Conservation (phyloP, 1,284 basidiomycete species). For the Fomitiporia mediterranea region DNA sequence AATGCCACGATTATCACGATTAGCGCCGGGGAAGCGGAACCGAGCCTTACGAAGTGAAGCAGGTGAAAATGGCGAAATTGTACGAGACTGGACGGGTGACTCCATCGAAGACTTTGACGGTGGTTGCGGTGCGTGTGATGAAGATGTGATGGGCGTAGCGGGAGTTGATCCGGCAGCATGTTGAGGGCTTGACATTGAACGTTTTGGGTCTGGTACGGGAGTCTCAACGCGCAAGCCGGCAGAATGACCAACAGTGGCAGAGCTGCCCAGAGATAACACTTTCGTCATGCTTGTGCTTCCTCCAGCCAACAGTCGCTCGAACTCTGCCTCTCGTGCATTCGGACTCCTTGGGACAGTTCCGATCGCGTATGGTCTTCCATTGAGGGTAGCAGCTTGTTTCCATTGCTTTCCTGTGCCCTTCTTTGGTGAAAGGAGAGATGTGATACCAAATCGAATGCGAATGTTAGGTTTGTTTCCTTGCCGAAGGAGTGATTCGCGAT, state of each 20-base stretch:
- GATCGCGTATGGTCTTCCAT: constrained; percentile 68
- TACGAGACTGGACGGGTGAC: not conserved
- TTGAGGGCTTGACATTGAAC: not conserved
- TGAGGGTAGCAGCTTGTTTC: constrained; percentile 74
- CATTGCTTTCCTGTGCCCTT: constrained; percentile 45
- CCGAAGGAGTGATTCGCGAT: constrained; percentile 67
- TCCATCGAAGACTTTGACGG: not conserved
- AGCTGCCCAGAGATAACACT: constrained; percentile 45
- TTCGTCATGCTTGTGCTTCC: constrained; percentile 48
- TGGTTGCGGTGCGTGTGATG: not conserved
- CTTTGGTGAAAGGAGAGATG: constrained; percentile 32
- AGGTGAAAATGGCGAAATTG: constrained; percentile 17
- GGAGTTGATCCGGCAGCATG: not conserved
- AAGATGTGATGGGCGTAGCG: not conserved
- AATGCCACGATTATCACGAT: constrained; percentile 24
- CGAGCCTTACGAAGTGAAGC: constrained; percentile 8
- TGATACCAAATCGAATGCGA: constrained; percentile 33
- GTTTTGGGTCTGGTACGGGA: constrained; percentile 3
- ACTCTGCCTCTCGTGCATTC: constrained; percentile 61
- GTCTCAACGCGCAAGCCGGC: constrained; percentile 11
- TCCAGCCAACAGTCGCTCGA: constrained; percentile 67
- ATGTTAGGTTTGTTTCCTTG: constrained; percentile 33
- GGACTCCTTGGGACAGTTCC: constrained; percentile 63
- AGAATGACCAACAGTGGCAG: constrained; percentile 1
- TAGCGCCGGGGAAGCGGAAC: constrained; percentile 20